Conservation (phyloP, 176 grass and related monocot genomes). For the Thalia dealbata region DNA sequence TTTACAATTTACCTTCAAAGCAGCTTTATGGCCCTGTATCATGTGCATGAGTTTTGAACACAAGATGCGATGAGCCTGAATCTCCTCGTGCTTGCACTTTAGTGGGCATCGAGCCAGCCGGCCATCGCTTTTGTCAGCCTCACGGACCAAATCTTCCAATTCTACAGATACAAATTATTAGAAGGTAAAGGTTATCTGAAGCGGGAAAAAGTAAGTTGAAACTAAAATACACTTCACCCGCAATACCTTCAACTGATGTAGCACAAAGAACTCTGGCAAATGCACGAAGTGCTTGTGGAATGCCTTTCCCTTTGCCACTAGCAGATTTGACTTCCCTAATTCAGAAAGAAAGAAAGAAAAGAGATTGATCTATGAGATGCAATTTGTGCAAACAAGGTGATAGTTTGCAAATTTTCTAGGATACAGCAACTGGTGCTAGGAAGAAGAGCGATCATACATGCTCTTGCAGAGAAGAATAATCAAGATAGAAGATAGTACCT, state of each 20-base stretch:
- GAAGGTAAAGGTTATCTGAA: background rate
- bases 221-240: background rate
- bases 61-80: slow-evolving; percentile 48
- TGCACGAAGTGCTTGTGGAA: slow-evolving; percentile 57
- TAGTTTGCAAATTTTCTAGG: too few species aligned
- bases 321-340: slow-evolving; percentile 45
- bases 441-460: too few species aligned
- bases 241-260: slow-evolving; percentile 51
- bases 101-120: slow-evolving; percentile 57
- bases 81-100: slow-evolving; percentile 44
- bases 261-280: slow-evolving; percentile 56
- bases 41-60: slow-evolving; percentile 31
- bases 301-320: slow-evolving; percentile 35
- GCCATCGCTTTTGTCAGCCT: slow-evolving; percentile 57
- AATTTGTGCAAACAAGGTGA: background rate
- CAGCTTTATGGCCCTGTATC: slow-evolving; percentile 34
- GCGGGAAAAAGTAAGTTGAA: slow-evolving; percentile 13
- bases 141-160: slow-evolving; percentile 37
- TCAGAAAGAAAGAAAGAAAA: background rate
- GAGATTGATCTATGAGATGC: background rate
- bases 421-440: too few species aligned
- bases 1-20: slow-evolving; percentile 44
- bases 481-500: background rate
- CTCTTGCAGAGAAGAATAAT: background rate
- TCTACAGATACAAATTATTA: slow-evolving; percentile 30